A percentile compares a stretch with the other conserved stretches of the same genome.
phyloP scores from a whole-genome alignment of 306 rosid species.

The Vigna trinervia region DNA sequence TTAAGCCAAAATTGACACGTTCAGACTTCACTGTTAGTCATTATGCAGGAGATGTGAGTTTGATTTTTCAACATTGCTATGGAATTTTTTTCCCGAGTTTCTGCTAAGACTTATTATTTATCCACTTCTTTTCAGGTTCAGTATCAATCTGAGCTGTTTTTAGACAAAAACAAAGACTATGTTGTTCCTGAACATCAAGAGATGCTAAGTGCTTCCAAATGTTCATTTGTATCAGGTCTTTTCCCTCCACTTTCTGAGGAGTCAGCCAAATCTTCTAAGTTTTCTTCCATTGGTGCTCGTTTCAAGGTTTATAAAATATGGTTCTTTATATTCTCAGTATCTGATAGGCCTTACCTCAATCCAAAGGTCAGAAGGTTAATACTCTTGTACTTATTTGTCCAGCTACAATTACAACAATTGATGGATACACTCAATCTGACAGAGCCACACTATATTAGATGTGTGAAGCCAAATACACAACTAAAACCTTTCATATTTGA shows the following conservation, averaged over 20 bases:
- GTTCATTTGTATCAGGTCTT: slow-evolving; percentile 84
- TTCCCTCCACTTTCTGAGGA: slow-evolving; percentile 85
- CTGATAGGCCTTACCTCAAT: slow-evolving; percentile 40
- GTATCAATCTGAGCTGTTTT: slow-evolving; percentile 85
- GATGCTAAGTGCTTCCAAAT: slow-evolving; percentile 79
- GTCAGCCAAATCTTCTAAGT: slow-evolving; percentile 78
- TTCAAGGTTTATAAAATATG: slow-evolving; percentile 69
- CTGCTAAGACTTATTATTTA: slow-evolving; percentile 35
- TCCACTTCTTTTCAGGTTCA: slow-evolving; percentile 74
- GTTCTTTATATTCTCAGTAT: slow-evolving; percentile 32
- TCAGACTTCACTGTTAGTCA: slow-evolving; percentile 85
- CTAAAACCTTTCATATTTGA: slow-evolving; percentile 74
- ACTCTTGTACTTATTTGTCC: slow-evolving; percentile 52
- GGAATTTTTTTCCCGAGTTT: slow-evolving; percentile 8
- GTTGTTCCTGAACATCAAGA: slow-evolving; percentile 96
- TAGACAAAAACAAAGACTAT: slow-evolving; percentile 95
- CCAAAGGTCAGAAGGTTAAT: slow-evolving; percentile 36
- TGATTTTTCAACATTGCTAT: slow-evolving; percentile 42
- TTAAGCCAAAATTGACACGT: slow-evolving; percentile 90
- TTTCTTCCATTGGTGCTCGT: slow-evolving; percentile 94
- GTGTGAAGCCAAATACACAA: slow-evolving; percentile 83
- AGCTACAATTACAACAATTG: slow-evolving; percentile 93
- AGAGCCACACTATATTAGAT: slow-evolving; percentile 93
- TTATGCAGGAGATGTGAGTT: slow-evolving; percentile 91
- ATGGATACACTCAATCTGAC: slow-evolving; percentile 83